Evolutionary conservation across 2,329 filamentous ascomycete species (phyloP).

Genomic region (Diatrype stigma): DNA sequence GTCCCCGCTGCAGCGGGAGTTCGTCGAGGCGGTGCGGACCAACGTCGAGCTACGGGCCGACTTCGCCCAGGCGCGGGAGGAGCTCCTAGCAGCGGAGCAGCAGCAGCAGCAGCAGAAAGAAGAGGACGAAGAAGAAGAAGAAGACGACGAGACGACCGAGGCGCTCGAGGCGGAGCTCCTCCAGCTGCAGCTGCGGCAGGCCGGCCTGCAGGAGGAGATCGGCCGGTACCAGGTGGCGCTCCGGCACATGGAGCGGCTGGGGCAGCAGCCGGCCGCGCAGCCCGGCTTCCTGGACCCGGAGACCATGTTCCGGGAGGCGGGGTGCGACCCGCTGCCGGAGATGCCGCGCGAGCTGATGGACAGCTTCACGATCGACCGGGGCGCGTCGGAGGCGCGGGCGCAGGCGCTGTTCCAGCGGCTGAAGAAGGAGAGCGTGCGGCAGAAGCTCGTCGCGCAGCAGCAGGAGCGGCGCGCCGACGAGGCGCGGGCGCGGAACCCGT

Average conservation of each 20-base stretch:
- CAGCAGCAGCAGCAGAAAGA: constrained; percentile 12
- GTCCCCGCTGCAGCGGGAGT: constrained; percentile 49
- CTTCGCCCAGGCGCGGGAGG: constrained; percentile 36
- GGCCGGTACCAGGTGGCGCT: constrained; percentile 47
- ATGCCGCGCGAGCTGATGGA: constrained; percentile 51
- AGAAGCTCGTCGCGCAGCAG: constrained; percentile 52
- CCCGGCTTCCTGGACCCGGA: constrained; percentile 46
- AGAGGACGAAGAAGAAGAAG: constrained; percentile 8
- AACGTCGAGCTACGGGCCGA: constrained; percentile 49
- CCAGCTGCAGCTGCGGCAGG: constrained; percentile 47
- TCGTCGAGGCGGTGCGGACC: constrained; percentile 48
- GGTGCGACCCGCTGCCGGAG: constrained; percentile 40
- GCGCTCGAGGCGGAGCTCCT: constrained; percentile 25
- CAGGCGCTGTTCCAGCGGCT: constrained; percentile 46
- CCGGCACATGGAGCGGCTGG: constrained; percentile 46
- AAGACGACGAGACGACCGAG: constrained; percentile 8
- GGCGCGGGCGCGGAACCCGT: constrained; percentile 36
- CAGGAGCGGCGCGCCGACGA: constrained; percentile 53
- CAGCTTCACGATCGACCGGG: constrained; percentile 41
- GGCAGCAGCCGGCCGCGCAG: constrained; percentile 47
- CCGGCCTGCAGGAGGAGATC: constrained; percentile 49
- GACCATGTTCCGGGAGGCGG: constrained; percentile 43
- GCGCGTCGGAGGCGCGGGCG: constrained; percentile 36
- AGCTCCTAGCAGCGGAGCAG: constrained; percentile 19
- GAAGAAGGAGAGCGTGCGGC: constrained; percentile 54